Evolutionary conservation across 495 filamentous ascomycete genomes (phyloP).

Genomic region (Penicillium tannophilum): DNA sequence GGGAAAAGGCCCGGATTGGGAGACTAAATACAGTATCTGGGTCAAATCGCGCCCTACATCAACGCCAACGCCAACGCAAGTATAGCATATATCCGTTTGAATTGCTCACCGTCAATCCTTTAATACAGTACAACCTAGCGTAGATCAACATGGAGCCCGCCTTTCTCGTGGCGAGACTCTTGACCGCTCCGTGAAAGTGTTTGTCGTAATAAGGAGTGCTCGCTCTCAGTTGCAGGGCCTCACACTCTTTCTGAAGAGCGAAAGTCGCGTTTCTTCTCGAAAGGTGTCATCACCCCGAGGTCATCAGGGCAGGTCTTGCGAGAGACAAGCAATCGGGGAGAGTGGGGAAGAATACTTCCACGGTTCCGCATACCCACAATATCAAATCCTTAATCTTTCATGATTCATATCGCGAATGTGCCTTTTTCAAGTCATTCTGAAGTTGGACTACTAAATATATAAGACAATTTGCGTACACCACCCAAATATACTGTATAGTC

Average conservation of each 20-base stretch:
- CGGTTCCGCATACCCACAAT: too few relatives aligned
- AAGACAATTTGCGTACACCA: too few relatives aligned
- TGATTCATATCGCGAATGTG: too few relatives aligned
- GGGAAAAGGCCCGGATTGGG: not conserved
- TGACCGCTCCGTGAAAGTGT: not conserved
- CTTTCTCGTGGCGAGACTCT: not conserved
- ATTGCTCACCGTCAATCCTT: not conserved
- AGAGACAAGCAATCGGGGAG: not conserved
- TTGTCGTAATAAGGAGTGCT: not conserved
- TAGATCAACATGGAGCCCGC: not conserved
- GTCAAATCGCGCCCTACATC: too few relatives aligned
- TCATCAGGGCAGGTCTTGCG: not conserved
- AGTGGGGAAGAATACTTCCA: not conserved
- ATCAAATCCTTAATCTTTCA: too few relatives aligned
- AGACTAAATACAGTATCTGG: not conserved
- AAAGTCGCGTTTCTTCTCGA: not conserved
- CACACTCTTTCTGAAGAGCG: not conserved
- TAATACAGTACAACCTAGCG: not conserved
- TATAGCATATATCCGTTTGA: not conserved
- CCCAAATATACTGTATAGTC: too few relatives aligned
- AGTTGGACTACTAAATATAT: too few relatives aligned
- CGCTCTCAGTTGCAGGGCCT: not conserved
- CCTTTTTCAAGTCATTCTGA: too few relatives aligned
- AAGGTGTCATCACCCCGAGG: not conserved
- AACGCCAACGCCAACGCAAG: not conserved